Evolutionary conservation across 2,329 filamentous ascomycete genomes (phyloP).

Genomic region (Trichoderma aggressivum): DNA sequence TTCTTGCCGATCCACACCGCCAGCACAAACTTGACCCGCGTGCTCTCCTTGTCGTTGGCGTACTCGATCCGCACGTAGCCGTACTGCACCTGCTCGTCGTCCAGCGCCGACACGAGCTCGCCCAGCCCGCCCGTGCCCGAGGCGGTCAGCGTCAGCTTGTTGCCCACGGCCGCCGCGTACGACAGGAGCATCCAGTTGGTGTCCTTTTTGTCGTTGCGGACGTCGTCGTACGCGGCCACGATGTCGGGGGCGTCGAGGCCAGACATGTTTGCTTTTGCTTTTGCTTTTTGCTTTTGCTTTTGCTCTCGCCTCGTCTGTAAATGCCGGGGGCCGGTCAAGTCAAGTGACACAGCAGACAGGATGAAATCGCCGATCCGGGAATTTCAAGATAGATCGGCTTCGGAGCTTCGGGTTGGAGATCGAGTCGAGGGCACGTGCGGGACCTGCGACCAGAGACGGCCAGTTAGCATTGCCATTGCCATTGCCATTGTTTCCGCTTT

Average conservation of each 20-base stretch:
- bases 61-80: conserved; percentile 65
- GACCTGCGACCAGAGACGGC: background rate
- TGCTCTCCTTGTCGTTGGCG: conserved; percentile 68
- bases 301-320: background rate
- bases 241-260: conserved; percentile 58
- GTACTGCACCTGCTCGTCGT: conserved; percentile 61
- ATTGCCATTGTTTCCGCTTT: background rate
- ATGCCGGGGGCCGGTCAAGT: background rate
- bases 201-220: conserved; percentile 62
- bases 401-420: background rate
- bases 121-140: conserved; percentile 59
- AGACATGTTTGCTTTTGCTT: conserved; percentile 46
- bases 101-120: conserved; percentile 55
- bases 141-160: conserved; percentile 52
- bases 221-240: conserved; percentile 61
- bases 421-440: conserved; percentile 11
- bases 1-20: conserved; percentile 65
- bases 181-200: conserved; percentile 67
- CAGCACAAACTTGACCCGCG: conserved; percentile 64
- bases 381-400: background rate
- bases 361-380: background rate
- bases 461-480: background rate
- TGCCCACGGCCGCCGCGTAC: conserved; percentile 53
- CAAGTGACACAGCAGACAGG: background rate
- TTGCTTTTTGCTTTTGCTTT: too few relatives aligned